Evolutionary conservation across 2,329 filamentous ascomycete genomes (phyloP), one percentile per base, ranked within the genome.

Genomic region (Phialocephala subalpina): DNA sequence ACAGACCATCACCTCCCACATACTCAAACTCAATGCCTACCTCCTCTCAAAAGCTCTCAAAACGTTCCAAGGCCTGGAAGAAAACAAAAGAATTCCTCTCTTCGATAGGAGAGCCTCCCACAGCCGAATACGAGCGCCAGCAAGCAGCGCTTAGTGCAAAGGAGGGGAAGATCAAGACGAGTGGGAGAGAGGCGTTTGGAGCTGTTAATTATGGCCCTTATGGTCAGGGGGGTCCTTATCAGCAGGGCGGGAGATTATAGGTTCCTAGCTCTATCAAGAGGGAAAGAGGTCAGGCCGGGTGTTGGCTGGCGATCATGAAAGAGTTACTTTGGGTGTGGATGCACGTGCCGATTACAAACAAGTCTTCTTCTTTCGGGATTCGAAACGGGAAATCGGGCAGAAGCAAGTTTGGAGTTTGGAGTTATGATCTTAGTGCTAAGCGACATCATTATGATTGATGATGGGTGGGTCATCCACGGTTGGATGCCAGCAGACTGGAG

Each of bases 71-170:
- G 58, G 60, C 60, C 3, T 67, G 66, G 66, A 58, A 49, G 25
- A 68, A 67, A 49, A 68, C 69, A 11, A 72, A 72, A 49, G 62
- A 69, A 20, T 66, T 69, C 40, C 58, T 72, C 47, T 65, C 63
- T 0, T 60, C 62, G 0, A 53, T 72, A 8, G 67, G 68, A 25
- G 70, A 72, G 47, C 68, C 70, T 18, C 67, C 70, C 1, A 70
- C 70, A 14, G 68, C 67, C 1, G 65, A 63, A 11, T 69, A 66
- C 45, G 68, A 70, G 16, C 57, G 67, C 18, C 55, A 72, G 45
- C 67, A 71, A 47, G 62, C 58, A 8, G 60, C 52, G 16, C 27
- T 53, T 6, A 53, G 49, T 14, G 49, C 22, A 14, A 33, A 53
- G 27, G 56, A 68, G 56, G 60, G 63, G 47, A 57, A 60, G 25